A percentile compares a stretch with the other conserved stretches of the same genome.
Evolutionary conservation across 129 eudicot species (phyloP).

Genomic region (Flaveria robusta): DNA sequence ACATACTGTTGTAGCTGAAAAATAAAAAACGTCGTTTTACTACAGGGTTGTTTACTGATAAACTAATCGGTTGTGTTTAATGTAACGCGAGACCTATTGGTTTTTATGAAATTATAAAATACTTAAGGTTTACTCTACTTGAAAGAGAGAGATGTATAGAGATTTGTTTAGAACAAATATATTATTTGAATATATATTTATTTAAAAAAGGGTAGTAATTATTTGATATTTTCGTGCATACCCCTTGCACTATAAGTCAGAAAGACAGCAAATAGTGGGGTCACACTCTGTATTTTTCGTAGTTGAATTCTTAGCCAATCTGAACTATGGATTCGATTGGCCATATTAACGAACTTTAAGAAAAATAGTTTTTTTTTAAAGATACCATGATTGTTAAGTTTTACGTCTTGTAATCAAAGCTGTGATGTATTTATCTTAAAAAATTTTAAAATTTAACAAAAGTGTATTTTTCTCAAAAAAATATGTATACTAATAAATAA

Average conservation of each 20-base stretch:
- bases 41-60: neutral
- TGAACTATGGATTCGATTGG: neutral
- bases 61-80: neutral
- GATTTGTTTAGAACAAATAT: neutral
- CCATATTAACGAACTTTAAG: neutral
- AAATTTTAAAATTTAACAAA: no score
- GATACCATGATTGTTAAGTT: no score
- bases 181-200: neutral
- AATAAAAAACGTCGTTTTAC: no score
- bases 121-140: no score
- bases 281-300: slow-evolving; percentile 11
- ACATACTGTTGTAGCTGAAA: no score
- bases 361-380: neutral
- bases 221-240: slow-evolving; percentile 23
- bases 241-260: slow-evolving; percentile 34
- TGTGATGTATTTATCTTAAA: no score
- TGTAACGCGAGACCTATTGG: neutral
- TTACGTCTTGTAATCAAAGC: no score
- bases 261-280: slow-evolving; percentile 43
- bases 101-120: no score
- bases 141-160: no score
- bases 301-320: neutral
- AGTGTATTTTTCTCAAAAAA: no score
- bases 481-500: no score
- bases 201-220: neutral